Conservation (phyloP, 108 stramenopile genomes). For the Pseudonitzschia delicatissima region DNA sequence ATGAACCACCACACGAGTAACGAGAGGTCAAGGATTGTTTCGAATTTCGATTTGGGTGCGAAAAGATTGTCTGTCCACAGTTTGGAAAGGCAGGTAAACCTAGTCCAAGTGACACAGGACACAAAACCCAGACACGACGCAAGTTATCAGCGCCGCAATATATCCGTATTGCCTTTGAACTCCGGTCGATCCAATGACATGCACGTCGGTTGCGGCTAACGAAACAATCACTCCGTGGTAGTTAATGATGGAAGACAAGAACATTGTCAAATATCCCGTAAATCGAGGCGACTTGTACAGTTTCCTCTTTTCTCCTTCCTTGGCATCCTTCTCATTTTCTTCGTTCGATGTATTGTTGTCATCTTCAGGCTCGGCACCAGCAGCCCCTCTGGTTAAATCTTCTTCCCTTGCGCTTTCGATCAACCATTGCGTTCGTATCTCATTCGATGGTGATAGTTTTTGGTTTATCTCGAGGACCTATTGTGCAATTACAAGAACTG, state of each 20-base stretch:
- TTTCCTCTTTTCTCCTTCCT: conserved; percentile 1
- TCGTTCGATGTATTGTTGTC: background rate
- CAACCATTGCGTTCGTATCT: too few species aligned
- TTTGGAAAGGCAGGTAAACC: conserved; percentile 30
- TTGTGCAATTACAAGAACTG: too few species aligned
- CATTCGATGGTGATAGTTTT: too few species aligned
- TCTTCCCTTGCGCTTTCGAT: too few species aligned
- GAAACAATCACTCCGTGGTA: conserved; percentile 35
- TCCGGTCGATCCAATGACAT: conserved; percentile 22
- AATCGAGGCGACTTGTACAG: conserved; percentile 56
- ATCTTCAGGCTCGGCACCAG: too few species aligned
- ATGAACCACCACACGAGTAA: conserved; percentile 68
- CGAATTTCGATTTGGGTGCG: conserved; percentile 37
- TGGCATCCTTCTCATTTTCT: background rate
- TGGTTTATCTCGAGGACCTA: too few species aligned
- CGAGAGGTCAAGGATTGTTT: conserved; percentile 40
- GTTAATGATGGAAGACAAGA: conserved; percentile 52
- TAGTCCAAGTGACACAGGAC: conserved; percentile 49
- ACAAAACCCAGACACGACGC: conserved; percentile 32
- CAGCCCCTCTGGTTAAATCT: too few species aligned
- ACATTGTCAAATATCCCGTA: conserved; percentile 69
- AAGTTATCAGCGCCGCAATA: conserved; percentile 38
- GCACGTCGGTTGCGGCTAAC: conserved; percentile 12
- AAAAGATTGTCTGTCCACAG: conserved; percentile 20
- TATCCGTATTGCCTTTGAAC: conserved; percentile 43